Base-by-base conservation (phyloP, 2,329 filamentous ascomycete genomes). In the Aspergillus alliaceus region DNA sequence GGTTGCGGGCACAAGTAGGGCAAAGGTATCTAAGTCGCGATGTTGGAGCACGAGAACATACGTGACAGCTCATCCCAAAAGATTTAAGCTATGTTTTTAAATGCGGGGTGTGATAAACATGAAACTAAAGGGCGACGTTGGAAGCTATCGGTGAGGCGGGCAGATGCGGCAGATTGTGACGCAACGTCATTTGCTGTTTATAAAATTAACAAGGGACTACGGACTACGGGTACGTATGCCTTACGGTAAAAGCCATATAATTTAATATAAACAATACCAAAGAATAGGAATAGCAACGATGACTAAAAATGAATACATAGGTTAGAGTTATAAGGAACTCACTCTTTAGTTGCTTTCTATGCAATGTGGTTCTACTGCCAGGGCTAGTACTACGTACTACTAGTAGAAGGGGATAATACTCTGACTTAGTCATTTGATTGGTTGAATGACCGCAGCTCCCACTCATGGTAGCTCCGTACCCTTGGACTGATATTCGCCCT, bases 1-100 rank as follows among this genome's bases (percentile, higher is more conserved):
- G 77, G 66, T 88, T 91, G 51, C 88, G 84, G 47, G 86, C 87
- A 75, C 91, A 90, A 48, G 88, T 84, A 25, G 83, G 78, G 71
- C 89, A 92, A 65, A 90, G 79, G 66, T 90, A 89, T 12, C 85
- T 85, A 54, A 86, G 73, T 67, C 79, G 82, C 83, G 80, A 73
- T 78, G 67, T 77, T 72, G 67, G 84, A 79, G 72, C 79, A 77
- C 77, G 74, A 61, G 71, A 75, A 72, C 89, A 91, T 72, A 90
- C 84, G 71, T 86, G 82, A 78, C 89, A 91, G 69, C 84, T 84
- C 86, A 90, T 90, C 58, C 69, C 76, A 73, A 64, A 56, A 39
- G 53, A 39, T 61, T 52, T 37, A 37, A 32, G n/a, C 12, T 53
- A 48, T 48, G 32, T 25, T 62, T 35, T 34, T 44, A 54, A 56